phyloP scores from a whole-genome alignment of 495 filamentous ascomycete species.

The Tirmania nivea region DNA sequence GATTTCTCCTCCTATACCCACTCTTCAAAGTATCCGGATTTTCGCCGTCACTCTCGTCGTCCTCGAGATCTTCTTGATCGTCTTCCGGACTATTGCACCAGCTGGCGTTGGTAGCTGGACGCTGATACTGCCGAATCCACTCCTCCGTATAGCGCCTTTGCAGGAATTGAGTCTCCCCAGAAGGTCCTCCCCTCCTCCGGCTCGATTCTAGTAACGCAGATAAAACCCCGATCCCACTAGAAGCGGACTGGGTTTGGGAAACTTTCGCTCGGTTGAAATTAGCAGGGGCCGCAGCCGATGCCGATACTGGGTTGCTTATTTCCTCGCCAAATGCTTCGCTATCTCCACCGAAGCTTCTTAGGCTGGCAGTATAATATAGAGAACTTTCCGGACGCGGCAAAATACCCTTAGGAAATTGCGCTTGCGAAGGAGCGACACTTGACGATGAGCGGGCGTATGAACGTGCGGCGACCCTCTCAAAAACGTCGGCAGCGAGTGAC shows the following conservation, averaged over 20 bases:
- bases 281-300: neutral
- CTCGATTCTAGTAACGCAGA: constrained; percentile 1
- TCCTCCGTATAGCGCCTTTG: constrained; percentile 18
- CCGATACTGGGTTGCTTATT: neutral
- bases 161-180: constrained; percentile 5
- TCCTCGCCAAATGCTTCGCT: constrained; percentile 7
- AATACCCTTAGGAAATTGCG: constrained; percentile 6
- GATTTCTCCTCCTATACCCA: constrained; percentile 5
- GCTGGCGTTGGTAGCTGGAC: constrained; percentile 10
- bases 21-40: neutral
- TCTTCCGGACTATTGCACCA: constrained; percentile 3
- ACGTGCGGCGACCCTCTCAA: constrained; percentile 4
- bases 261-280: neutral
- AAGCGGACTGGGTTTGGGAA: constrained; percentile 3
- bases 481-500: neutral
- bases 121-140: constrained; percentile 18
- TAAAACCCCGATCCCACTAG: constrained; percentile 5
- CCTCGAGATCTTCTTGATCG: constrained; percentile 8
- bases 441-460: constrained; percentile 18
- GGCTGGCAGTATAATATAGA: constrained; percentile 18
- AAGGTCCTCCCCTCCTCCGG: neutral
- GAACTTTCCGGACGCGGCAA: constrained; percentile 8
- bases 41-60: constrained; percentile 1
- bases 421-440: constrained; percentile 8
- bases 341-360: constrained; percentile 15